A percentile compares a stretch with the other conserved stretches of the same genome.
Conservation (phyloP, 352 stramenopile species). For the Globisporangium carolinianum region DNA sequence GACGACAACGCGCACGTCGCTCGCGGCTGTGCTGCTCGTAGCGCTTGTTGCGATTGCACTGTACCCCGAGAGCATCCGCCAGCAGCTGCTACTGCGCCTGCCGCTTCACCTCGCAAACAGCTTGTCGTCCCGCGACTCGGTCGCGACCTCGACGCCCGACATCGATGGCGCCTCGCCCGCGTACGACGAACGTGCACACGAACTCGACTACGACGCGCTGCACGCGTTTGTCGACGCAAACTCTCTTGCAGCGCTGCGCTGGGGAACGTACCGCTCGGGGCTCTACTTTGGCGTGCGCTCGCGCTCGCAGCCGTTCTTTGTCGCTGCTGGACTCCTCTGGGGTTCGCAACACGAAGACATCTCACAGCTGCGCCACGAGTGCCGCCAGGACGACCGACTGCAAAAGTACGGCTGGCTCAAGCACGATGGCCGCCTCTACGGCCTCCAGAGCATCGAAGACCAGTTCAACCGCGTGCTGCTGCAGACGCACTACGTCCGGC, state of each 20-base stretch:
- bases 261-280: conserved; percentile 70
- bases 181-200: neutral
- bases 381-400: conserved; percentile 67
- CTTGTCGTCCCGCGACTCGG: no score
- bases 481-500: conserved; percentile 52
- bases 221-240: conserved; percentile 26
- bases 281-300: conserved; percentile 79
- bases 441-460: conserved; percentile 55
- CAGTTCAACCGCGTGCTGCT: conserved; percentile 69
- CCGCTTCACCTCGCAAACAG: no score
- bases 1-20: neutral
- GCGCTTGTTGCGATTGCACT: conserved; percentile 1
- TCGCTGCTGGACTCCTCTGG: conserved; percentile 75
- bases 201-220: conserved; percentile 30
- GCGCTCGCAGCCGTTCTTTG: conserved; percentile 46
- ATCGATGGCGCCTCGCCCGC: no score
- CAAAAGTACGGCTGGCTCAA: conserved; percentile 77
- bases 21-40: conserved; percentile 1
- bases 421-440: conserved; percentile 62
- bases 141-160: no score
- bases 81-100: neutral
- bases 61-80: neutral
- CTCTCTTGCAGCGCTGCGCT: conserved; percentile 33
- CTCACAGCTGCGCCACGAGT: conserved; percentile 67
- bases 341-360: conserved; percentile 57